Conservation (phyloP, 2,329 filamentous ascomycete species). For the Leptographium flavum region DNA sequence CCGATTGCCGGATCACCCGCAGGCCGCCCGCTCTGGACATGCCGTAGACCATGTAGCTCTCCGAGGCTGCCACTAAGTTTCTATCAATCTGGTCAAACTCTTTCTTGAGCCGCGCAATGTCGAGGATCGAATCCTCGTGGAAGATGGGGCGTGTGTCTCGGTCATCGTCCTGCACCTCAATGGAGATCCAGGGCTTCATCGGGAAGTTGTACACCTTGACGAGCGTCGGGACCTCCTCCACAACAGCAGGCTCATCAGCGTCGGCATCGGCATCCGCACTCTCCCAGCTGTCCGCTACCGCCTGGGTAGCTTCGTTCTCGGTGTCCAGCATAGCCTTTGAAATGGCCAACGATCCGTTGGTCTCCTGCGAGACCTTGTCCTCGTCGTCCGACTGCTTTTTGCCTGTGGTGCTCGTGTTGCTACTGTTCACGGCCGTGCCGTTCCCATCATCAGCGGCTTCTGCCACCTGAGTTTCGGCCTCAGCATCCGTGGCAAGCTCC, state of each 20-base stretch:
- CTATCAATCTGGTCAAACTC: slow-evolving; percentile 96
- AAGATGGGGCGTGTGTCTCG: slow-evolving; percentile 47
- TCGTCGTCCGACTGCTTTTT: slow-evolving; percentile 39
- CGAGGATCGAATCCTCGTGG: slow-evolving; percentile 69
- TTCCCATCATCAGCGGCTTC: background rate
- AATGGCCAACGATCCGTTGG: too few relatives aligned
- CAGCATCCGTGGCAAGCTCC: slow-evolving; percentile 36
- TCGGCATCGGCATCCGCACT: slow-evolving; percentile 53
- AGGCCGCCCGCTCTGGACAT: slow-evolving; percentile 88
- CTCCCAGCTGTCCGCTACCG: slow-evolving; percentile 80
- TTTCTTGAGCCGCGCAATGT: slow-evolving; percentile 90
- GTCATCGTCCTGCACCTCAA: slow-evolving; percentile 51
- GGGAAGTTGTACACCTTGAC: slow-evolving; percentile 90
- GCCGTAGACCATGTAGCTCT: slow-evolving; percentile 85
- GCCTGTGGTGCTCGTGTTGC: slow-evolving; percentile 25
- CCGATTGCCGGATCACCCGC: slow-evolving; percentile 85
- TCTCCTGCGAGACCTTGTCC: slow-evolving; percentile 23
- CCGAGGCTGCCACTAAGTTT: slow-evolving; percentile 77
- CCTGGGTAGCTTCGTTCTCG: slow-evolving; percentile 42
- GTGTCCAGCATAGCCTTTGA: slow-evolving; percentile 26
- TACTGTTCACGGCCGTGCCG: background rate
- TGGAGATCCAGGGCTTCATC: slow-evolving; percentile 89
- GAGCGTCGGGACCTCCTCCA: slow-evolving; percentile 48
- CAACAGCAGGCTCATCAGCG: slow-evolving; percentile 48
- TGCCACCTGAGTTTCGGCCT: background rate